Evolutionary conservation across 805 yeast genomes (phyloP), one percentile per base, ranked within the genome.

Genomic region (Wickerhamiella slavikovae): DNA sequence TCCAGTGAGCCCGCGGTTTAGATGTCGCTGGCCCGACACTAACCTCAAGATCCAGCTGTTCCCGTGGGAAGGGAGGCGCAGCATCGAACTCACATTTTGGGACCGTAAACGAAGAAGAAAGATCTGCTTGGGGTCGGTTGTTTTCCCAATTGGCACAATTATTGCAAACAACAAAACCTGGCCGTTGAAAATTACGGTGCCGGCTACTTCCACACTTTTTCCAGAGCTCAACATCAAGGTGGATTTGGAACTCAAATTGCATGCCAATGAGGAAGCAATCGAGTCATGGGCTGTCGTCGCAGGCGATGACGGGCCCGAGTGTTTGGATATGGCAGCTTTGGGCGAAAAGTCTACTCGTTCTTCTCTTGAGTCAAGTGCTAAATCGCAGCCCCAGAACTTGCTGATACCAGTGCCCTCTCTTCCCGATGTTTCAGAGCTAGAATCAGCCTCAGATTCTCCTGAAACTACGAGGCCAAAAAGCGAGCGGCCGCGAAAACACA

Each of bases 1-100:
- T 22, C 43, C 44, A 6, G 39, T 43, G 16, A 33, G 39, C 18
- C 37, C 33, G 21, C 36, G 47, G n/a, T 29, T 29, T 30, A 36
- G 36, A 19, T 38, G 35, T 18, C 11, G 16, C 8, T 40, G 42
- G 38, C 32, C 35, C 8, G 47, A 41, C 28, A 31, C 38, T 8
- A 35, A 31, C 17, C 28, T 43, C n/a, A 12, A 26, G 8, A 18
- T 43, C 3, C 37, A 36, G 8, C 20, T 36, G 8, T 12, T 23
- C 4, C 31, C 35, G 5, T 34, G 32, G 27, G 19, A 17, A 4
- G 28, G 28, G 9, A 25, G 28, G 14, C 28, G 32, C 2, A 14
- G 8, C 6, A 27, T 42, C 16, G 28, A 30, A 10, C 15, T 43
- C 15, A 23, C 33, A 1, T 17, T 43, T 7, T 29, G 33, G 28